Base-by-base conservation (phyloP, 78 protist species). In the Dictyostelium citrinum region DNA sequence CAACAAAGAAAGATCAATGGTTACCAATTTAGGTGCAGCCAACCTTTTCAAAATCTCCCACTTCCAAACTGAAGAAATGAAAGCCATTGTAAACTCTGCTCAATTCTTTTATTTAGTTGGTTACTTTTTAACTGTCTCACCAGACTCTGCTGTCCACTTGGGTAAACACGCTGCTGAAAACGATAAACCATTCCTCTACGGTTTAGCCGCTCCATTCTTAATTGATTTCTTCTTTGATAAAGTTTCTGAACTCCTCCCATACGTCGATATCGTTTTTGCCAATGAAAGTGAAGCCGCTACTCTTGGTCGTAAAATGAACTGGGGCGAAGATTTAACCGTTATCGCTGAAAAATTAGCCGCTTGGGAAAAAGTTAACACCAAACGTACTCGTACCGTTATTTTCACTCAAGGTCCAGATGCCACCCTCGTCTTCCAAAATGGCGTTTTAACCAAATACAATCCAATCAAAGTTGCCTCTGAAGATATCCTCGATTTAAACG, bases 401-500 rank as follows among this genome's bases (percentile, higher is more conserved):
- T 74, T 97, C 99, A 99, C 99, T 37, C 98, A 98, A 83, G 99
- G 99, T 33, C 37, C 97, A n/a, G 37, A 96, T 33, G 27, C 86
- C 16, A 95, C 99, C 75, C 16, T 98, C 8, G 97, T 98, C 37
- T 93, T 46, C 72, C 14, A 8, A 22, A n/a, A 91, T 39, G 98
- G 97, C 20, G 82, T 67, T 22, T n/a, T 88, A 27, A 43, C 79
- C 1, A 49, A 41, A 81, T 95, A 77, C 97, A 82, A 33, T 97
- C 96, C 79, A 43, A 3, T 81, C 64, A 10, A 7, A 35, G 55
- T 97, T 43, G 83, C 45, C 24, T 10, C 5, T 8, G 98, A 95
- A 55, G 49, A 95, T 22, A 96, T 99, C 35, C 97, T 98, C 61
- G 99, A 99, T 97, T 95, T 98, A 82, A 98, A 99, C 95, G 99